Conservation (phyloP, 345 rosid species). For the Arabis hirsuta region DNA sequence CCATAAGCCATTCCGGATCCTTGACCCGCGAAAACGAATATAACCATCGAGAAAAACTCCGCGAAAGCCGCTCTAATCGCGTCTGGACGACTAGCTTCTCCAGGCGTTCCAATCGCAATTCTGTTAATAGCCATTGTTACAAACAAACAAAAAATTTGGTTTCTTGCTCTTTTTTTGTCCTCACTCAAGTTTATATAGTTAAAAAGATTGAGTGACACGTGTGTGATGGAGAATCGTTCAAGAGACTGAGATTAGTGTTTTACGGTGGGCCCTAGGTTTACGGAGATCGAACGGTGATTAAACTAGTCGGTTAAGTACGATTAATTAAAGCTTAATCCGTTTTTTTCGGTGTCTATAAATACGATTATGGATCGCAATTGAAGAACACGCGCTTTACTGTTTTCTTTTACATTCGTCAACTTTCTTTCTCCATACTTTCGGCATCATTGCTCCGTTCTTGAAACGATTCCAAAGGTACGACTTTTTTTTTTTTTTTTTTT, state of each 20-base stretch:
- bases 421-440: slow-evolving; percentile 25
- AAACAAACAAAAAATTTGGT: not conserved
- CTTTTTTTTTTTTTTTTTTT: slow-evolving; percentile 13
- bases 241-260: slow-evolving; percentile 36
- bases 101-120: slow-evolving; percentile 62
- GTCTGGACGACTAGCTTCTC: slow-evolving; percentile 72
- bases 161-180: not conserved
- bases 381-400: slow-evolving; percentile 39
- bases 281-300: slow-evolving; percentile 20
- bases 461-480: slow-evolving; percentile 41
- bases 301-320: slow-evolving; percentile 12
- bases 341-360: slow-evolving; percentile 40
- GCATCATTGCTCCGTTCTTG: slow-evolving; percentile 32
- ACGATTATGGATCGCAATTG: slow-evolving; percentile 31
- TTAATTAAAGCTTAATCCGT: slow-evolving; percentile 32
- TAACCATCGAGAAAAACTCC: slow-evolving; percentile 74
- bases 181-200: slow-evolving; percentile 35
- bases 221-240: slow-evolving; percentile 43
- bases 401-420: slow-evolving; percentile 21
- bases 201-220: slow-evolving; percentile 32
- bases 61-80: slow-evolving; percentile 71
- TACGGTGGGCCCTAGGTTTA: slow-evolving; percentile 32
- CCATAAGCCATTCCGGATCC: slow-evolving; percentile 93
- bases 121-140: slow-evolving; percentile 61
- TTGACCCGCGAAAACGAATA: slow-evolving; percentile 86